These are phyloP conservation scores for Lepidium africanum DNA, from an alignment of 345 rosid genomes.

Conservation along the genomic window DNA sequence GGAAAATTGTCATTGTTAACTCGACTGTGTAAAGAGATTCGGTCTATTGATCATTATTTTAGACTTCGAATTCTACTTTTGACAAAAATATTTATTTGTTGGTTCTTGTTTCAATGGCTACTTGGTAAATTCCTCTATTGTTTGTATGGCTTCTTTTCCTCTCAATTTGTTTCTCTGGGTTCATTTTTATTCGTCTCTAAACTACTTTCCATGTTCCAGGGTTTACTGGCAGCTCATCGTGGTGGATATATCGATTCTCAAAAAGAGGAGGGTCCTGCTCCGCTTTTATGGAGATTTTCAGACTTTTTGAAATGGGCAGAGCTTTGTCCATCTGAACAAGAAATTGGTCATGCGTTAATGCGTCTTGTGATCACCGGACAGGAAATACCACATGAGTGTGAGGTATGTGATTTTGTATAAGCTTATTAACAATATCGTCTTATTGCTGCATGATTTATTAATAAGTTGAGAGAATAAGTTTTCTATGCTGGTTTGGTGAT, in stretches of 20 bases:
- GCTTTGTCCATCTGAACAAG: slow-evolving; percentile 96
- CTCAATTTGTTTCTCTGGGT: background rate
- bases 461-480: background rate
- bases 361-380: slow-evolving; percentile 97
- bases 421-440: background rate
- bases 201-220: slow-evolving; percentile 38
- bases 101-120: slow-evolving; percentile 7
- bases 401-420: slow-evolving; percentile 41
- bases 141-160: background rate
- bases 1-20: background rate
- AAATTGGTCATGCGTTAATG: slow-evolving; percentile 97
- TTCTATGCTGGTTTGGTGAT: slow-evolving; percentile 1
- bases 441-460: background rate
- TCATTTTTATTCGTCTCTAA: slow-evolving; percentile 5
- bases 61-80: background rate
- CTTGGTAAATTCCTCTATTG: background rate
- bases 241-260: slow-evolving; percentile 97
- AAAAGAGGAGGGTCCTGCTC: slow-evolving; percentile 97
- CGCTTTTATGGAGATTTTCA: slow-evolving; percentile 90
- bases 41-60: background rate
- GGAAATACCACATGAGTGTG: slow-evolving; percentile 97
- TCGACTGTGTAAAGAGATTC: background rate
- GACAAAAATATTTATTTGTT: background rate
- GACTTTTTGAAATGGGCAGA: slow-evolving; percentile 97
- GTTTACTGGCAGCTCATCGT: slow-evolving; percentile 95